Evolutionary conservation across 768 basidiomycete genomes (phyloP), one percentile per base, ranked within the genome.

Genomic region (Strobilomyces dryophilus): DNA sequence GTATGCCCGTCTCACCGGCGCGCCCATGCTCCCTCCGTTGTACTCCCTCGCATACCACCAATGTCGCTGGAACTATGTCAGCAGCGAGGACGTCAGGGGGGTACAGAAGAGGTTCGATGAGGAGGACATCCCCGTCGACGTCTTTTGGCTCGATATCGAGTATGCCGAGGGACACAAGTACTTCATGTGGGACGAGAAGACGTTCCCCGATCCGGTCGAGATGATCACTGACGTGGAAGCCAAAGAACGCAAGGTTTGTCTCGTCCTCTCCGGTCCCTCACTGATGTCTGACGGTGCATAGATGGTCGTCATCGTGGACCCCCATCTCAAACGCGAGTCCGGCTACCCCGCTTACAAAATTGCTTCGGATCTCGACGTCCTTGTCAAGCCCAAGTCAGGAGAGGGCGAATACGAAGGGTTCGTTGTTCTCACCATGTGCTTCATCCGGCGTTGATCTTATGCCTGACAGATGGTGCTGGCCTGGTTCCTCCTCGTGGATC

Each of bases 291-390:
- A 59, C 31, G 2, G 20, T 39, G 20, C 29, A 50, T 61, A 98
- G 92, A 97, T 99, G 90, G 95, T 99, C 31, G 88, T 95, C 32
- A 99, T 99, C 63, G 74, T 99, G 43, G 97, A 99, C 62, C 97
- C 97, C 42, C 97, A 98, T 71, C 72, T 98, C 65, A 98, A 98
- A 74, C 89, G 91, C 42, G 76, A 79, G 2, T 72, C 81, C 5
- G 69, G 80, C 45, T 95, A 94, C 67, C 88, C 93, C 1, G 87
- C 87, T 12, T 98, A 90, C 74, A 78, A 87, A 57, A 78, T 88
- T 61, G 92, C 95, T 0, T 83, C 84, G 20, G 91, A 95, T 4
- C 76, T 83, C n/a, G 85, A 77, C 35, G 68, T 97, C 10, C 81
- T 98, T 37, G 83, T 92, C 58, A 98, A 94, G 70, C 80, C 84